Base-by-base conservation (phyloP, 345 rosid species). In the Erucastrum elatum region DNA sequence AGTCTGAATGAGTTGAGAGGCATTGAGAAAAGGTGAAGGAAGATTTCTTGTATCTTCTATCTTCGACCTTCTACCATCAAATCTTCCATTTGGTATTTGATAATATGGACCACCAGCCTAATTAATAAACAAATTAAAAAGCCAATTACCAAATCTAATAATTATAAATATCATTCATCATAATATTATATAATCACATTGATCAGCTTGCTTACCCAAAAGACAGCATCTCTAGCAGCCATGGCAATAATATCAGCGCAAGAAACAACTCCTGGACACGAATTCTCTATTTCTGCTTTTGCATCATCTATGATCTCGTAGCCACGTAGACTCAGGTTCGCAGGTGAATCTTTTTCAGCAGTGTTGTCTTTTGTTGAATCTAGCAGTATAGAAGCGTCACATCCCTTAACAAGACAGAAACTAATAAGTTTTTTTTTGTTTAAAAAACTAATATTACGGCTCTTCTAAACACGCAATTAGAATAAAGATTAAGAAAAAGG, bases 331-430 rank as follows among this genome's bases (percentile, higher is more conserved):
- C 98, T 93, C 60, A 91, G 68, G 77, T 95, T 95, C 33, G 85
- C 99, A 0, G 97, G 96, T 0, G 98, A 95, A 78, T 95, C 99
- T 75, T 93, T 95, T 64, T 93, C 99, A 0, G 99, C 98, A 16
- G 76, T 87, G 88, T 90, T 95, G 34, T 86, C 90, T 76, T 87
- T 86, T 0, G 97, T 95, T 59, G 99, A 93, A 78, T 95, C 98
- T 15, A 95, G 80, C 33, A 95, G 82, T 62, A 95, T 64, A 2
- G 99, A 95, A 21, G 84, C 98, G 15, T 95, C 99, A 64, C 99
- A 95, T 13, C 98, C 99, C 97, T 94, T 44, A 9, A 49, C 16
- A 34, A 0, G 15, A 46, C 17, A 4, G 63, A 9, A 16, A 16
- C 3, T 1, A 0, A 64, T 21, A 16, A 25, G 2, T 29, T 55